Conservation (phyloP, 1,139 yeast species). For the Geotrichum fermentans region DNA sequence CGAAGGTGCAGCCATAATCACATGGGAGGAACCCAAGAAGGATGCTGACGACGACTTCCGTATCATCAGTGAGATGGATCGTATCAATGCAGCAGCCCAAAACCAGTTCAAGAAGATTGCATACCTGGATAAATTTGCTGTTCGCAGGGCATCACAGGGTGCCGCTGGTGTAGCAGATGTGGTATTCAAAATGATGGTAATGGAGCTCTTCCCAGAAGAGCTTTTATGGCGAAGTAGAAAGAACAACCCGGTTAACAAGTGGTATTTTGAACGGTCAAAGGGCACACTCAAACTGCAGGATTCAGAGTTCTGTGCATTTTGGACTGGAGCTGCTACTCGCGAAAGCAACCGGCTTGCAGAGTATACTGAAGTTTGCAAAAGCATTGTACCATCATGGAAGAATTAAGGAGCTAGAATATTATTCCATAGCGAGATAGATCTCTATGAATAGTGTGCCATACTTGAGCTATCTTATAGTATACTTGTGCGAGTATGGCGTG, state of each 20-base stretch:
- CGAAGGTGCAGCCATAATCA: constrained; percentile 90
- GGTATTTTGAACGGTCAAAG: constrained; percentile 90
- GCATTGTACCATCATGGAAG: constrained; percentile 41
- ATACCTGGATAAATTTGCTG: constrained; percentile 90
- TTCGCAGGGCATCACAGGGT: constrained; percentile 76
- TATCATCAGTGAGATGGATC: constrained; percentile 22
- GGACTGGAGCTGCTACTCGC: constrained; percentile 50
- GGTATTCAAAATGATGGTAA: constrained; percentile 71
- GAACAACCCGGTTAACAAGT: constrained; percentile 85
- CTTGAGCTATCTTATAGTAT: background rate
- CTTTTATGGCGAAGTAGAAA: constrained; percentile 85
- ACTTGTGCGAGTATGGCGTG: too few relatives aligned
- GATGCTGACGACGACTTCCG: constrained; percentile 28
- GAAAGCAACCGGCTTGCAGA: constrained; percentile 35
- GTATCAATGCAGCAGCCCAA: constrained; percentile 19
- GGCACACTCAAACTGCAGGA: constrained; percentile 57
- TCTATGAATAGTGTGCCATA: background rate
- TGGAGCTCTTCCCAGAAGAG: constrained; percentile 63
- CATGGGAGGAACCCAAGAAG: constrained; percentile 53
- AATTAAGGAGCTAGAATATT: too few relatives aligned
- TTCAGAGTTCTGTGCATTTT: constrained; percentile 65
- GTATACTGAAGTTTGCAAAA: constrained; percentile 42
- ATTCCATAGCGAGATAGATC: background rate
- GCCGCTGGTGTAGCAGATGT: constrained; percentile 91
- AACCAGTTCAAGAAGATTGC: constrained; percentile 38